Base-by-base conservation (phyloP, 2,329 filamentous ascomycete genomes). In the Alternaria sp. region DNA sequence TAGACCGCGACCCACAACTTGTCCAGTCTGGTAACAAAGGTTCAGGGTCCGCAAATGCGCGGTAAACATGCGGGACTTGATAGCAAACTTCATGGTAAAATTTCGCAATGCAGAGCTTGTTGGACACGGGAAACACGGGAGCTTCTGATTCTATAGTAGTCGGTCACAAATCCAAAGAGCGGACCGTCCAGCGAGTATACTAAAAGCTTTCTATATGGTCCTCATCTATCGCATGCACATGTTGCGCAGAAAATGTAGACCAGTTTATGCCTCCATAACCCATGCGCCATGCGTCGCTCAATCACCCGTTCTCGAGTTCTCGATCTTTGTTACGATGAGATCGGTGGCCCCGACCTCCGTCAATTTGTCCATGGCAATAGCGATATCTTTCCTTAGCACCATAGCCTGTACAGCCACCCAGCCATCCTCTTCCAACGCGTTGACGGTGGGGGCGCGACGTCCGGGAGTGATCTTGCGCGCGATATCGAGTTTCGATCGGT, bases 401-500 rank as follows among this genome's bases (percentile, higher is more conserved):
- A 98, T 98, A 54, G 90, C 90, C 77, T 89, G 93, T 67, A 98
- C 91, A n/a, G 95, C 94, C 37, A 97, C 93, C 95, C 95, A 98
- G 58, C 90, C 92, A 60, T 93, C 89, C 76, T 93, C 92, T 71
- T 97, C 95, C 4, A 99, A 85, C 15, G 91, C 85, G n/a, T 92
- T 97, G 71, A 98, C 87, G 3, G 95, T 98, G 3, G 96, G 93
- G 3, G 96, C 94, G 55, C 96, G 91, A 84, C 96, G 97, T 66
- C 96, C 96, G 0, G 96, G 96, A 0, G 96, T 97, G 78, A 98
- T 92, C 71, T 87, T 87, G 50, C 87, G 88, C 9, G 92, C 94
- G 30, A 84, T 83, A 8, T 85, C 75, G 60, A 99, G 87, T 58
- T 88, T 87, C 51, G 82, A 79, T 65, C 94, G 89, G 71, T 92